Conservation (phyloP, 2,329 filamentous ascomycete species). For the Claviceps sorghi region DNA sequence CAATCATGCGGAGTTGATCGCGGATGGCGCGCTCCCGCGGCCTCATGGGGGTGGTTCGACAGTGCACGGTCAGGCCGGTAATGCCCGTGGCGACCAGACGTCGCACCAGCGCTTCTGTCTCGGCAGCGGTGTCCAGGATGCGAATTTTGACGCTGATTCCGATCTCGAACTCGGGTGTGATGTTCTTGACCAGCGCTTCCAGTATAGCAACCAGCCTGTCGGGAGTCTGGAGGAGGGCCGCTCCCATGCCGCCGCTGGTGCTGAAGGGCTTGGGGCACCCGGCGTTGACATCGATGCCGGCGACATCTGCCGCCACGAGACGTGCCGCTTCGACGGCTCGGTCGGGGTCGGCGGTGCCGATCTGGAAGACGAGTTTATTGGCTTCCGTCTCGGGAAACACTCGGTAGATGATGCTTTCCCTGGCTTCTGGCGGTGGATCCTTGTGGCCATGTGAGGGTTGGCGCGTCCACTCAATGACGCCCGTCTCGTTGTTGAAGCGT, state of each 20-base stretch:
- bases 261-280: constrained; percentile 98
- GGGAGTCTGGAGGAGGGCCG: constrained; percentile 71
- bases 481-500: constrained; percentile 58
- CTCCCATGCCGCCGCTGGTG: constrained; percentile 88
- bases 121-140: constrained; percentile 59
- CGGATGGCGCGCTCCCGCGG: constrained; percentile 78
- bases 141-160: constrained; percentile 97
- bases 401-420: constrained; percentile 65
- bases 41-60: constrained; percentile 90
- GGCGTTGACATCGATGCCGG: constrained; percentile 91
- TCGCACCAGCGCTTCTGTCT: constrained; percentile 65
- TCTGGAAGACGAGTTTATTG: constrained; percentile 70
- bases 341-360: constrained; percentile 74
- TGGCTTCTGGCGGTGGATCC: constrained; percentile 35
- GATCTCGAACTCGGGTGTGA: constrained; percentile 65
- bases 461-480: constrained; percentile 74
- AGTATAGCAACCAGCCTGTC: constrained; percentile 75
- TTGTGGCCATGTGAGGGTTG: constrained; percentile 55
- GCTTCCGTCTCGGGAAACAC: constrained; percentile 67
- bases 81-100: constrained; percentile 77
- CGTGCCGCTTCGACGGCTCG: constrained; percentile 72
- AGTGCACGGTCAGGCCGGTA: constrained; percentile 83
- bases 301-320: constrained; percentile 73
- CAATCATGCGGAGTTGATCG: constrained; percentile 73
- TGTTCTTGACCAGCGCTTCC: constrained; percentile 63